Conservation (phyloP, 805 yeast species). For the Yarrowia bubula region DNA sequence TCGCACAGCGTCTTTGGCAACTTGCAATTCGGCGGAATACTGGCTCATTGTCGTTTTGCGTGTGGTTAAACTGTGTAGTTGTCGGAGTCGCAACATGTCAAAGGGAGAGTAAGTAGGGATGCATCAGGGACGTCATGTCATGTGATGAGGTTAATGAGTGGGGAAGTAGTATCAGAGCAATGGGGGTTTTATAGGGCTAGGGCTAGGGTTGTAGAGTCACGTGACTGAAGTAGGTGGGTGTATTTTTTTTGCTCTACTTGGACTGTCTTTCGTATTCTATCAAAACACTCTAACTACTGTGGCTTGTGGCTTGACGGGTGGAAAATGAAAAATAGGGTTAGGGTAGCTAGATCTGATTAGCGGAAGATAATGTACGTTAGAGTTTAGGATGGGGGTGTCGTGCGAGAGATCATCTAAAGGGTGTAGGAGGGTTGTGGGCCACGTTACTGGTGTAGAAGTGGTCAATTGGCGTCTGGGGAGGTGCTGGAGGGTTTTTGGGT, state of each 20-base stretch:
- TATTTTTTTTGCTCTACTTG: no score
- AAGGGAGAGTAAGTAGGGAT: background rate
- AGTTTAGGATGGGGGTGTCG: no score
- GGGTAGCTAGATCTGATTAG: background rate
- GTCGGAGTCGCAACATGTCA: slow-evolving; percentile 18
- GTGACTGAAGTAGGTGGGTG: no score
- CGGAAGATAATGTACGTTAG: background rate
- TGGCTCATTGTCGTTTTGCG: slow-evolving; percentile 2
- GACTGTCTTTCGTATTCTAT: no score
- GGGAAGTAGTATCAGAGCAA: background rate
- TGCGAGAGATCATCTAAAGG: no score
- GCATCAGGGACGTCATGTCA: slow-evolving; percentile 23
- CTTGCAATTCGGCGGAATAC: slow-evolving; percentile 63
- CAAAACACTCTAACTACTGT: background rate
- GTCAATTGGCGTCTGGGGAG: no score
- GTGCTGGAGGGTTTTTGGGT: no score
- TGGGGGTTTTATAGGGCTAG: background rate
- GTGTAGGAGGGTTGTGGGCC: no score
- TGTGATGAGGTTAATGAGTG: background rate
- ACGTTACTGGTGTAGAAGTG: no score
- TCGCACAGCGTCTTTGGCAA: slow-evolving; percentile 88
- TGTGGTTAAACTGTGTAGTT: slow-evolving; percentile 5
- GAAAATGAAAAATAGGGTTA: background rate
- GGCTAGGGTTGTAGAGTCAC: background rate
- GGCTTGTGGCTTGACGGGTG: slow-evolving; percentile 8